These are phyloP conservation scores for Suhomyces prunicola DNA, from an alignment of 805 yeast genomes.

Conservation along the genomic window DNA sequence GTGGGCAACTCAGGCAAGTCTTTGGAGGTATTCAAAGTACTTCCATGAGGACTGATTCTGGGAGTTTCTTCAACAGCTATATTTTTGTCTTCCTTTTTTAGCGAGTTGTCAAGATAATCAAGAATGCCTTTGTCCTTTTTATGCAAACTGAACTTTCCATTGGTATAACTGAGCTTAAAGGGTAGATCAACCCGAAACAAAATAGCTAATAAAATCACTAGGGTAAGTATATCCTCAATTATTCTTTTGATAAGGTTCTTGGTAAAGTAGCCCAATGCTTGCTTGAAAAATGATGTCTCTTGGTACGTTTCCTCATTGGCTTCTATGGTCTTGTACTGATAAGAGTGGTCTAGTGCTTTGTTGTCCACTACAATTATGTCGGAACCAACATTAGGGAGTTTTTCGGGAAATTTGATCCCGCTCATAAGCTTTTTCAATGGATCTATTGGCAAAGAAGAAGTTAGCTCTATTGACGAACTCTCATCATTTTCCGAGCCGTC, in stretches of 20 bases:
- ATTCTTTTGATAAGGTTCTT: slow-evolving; percentile 22
- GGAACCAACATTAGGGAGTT: slow-evolving; percentile 4
- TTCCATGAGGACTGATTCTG: background rate
- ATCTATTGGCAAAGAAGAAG: background rate
- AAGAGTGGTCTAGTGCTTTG: background rate
- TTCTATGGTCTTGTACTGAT: background rate
- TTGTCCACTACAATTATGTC: slow-evolving; percentile 7
- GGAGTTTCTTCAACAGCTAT: background rate
- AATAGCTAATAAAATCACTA: slow-evolving; percentile 16
- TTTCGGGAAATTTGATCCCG: slow-evolving; percentile 33
- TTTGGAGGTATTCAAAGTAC: background rate
- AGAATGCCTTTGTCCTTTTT: background rate
- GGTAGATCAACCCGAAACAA: background rate
- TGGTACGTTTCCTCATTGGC: background rate
- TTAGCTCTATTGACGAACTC: background rate
- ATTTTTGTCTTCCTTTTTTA: background rate
- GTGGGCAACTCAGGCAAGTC: slow-evolving; percentile 1
- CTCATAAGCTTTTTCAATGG: slow-evolving; percentile 26
- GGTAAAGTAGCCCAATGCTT: slow-evolving; percentile 1
- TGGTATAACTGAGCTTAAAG: background rate
- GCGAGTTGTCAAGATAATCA: background rate
- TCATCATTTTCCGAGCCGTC: slow-evolving; percentile 14
- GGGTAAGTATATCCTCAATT: slow-evolving; percentile 50
- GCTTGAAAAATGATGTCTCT: background rate
- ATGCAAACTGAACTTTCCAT: background rate